Conservation (phyloP, 805 yeast genomes). For the Kregervanrija fluxuum region DNA sequence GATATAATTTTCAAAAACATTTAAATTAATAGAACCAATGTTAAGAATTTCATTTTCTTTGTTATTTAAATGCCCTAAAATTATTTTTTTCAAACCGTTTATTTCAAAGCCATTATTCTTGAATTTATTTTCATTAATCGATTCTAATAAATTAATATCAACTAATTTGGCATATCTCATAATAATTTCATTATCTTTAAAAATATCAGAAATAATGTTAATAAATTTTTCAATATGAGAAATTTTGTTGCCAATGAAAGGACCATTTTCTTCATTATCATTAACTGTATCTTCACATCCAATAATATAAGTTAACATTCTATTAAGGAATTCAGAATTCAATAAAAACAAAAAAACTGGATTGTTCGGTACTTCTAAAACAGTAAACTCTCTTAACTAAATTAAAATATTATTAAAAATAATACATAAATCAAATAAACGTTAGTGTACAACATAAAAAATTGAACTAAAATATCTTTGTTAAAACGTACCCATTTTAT, state of each 20-base stretch:
- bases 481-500: too few relatives aligned
- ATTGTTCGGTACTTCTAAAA: conserved; percentile 3
- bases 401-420: neutral
- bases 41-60: conserved; percentile 11
- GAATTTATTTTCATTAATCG: neutral
- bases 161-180: neutral
- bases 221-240: conserved; percentile 4
- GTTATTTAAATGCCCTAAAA: conserved; percentile 1
- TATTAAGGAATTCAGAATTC: conserved; percentile 13
- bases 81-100: conserved; percentile 1
- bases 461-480: neutral
- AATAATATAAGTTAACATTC: conserved; percentile 12
- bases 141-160: neutral
- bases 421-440: neutral
- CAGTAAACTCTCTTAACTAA: conserved; percentile 6
- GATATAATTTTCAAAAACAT: neutral
- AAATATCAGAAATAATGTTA: conserved; percentile 1
- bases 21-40: too few relatives aligned
- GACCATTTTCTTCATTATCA: conserved; percentile 2
- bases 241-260: neutral
- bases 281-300: conserved; percentile 13
- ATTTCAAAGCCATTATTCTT: neutral
- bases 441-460: neutral
- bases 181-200: neutral
- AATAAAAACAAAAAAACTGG: conserved; percentile 3